Evolutionary conservation across 2,329 filamentous ascomycete genomes (phyloP).

Genomic region (Exophiala aquamarina): DNA sequence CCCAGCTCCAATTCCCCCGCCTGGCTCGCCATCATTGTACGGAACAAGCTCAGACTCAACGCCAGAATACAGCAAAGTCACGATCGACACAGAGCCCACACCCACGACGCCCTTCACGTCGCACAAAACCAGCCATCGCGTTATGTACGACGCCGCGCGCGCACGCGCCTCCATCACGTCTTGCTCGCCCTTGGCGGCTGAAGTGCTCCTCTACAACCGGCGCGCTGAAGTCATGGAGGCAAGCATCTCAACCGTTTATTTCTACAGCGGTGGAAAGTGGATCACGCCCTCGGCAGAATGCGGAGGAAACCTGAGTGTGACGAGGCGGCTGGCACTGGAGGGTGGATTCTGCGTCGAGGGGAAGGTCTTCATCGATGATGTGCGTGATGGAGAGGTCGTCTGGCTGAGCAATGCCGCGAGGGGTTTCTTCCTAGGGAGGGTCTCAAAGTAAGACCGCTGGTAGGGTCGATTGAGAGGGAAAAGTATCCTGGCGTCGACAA

Average conservation of each 20-base stretch:
- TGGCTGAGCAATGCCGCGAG: slow-evolving; percentile 88
- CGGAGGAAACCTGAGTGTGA: slow-evolving; percentile 81
- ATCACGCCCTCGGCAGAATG: slow-evolving; percentile 74
- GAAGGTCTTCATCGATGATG: slow-evolving; percentile 47
- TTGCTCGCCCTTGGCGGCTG: slow-evolving; percentile 48
- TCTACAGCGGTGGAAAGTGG: slow-evolving; percentile 70
- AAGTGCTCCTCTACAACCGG: slow-evolving; percentile 73
- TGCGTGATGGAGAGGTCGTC: slow-evolving; percentile 69
- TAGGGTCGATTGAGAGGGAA: too few species aligned
- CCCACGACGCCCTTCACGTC: slow-evolving; percentile 66
- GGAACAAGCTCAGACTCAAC: too few species aligned
- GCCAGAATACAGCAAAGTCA: slow-evolving; percentile 7
- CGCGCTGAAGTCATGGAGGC: slow-evolving; percentile 77
- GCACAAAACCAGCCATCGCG: slow-evolving; percentile 79
- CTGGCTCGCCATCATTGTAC: neutral
- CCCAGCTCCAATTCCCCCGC: slow-evolving; percentile 1
- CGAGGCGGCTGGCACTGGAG: slow-evolving; percentile 78
- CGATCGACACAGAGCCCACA: slow-evolving; percentile 50
- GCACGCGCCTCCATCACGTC: slow-evolving; percentile 55
- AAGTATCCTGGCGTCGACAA: too few species aligned
- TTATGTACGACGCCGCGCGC: slow-evolving; percentile 70
- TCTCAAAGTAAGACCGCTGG: too few species aligned
- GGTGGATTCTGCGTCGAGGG: slow-evolving; percentile 67
- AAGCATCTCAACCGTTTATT: slow-evolving; percentile 78
- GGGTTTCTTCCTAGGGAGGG: slow-evolving; percentile 58